phyloP scores from a whole-genome alignment of 805 yeast genomes.

The Ogataea neopini region DNA sequence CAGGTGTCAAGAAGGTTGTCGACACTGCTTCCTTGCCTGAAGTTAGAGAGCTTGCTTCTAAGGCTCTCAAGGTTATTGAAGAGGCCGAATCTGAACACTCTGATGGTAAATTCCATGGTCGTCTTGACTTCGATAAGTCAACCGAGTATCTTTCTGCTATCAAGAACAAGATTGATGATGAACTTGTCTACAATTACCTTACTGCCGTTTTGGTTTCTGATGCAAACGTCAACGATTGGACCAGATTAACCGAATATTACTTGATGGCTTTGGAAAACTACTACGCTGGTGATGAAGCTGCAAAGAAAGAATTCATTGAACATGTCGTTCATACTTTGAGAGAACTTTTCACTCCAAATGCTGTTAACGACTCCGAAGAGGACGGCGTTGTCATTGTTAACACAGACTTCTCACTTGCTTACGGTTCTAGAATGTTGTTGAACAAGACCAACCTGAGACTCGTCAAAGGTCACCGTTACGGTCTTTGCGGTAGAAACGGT shows the following conservation, averaged over 20 bases:
- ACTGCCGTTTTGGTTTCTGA: constrained; percentile 55
- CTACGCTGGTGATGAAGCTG: constrained; percentile 34
- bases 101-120: constrained; percentile 76
- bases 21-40: constrained; percentile 93
- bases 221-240: constrained; percentile 75
- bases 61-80: constrained; percentile 78
- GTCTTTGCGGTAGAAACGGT: constrained; percentile 97
- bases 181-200: constrained; percentile 48
- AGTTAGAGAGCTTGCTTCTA: constrained; percentile 88
- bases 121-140: constrained; percentile 60
- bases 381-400: constrained; percentile 92
- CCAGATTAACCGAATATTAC: constrained; percentile 57
- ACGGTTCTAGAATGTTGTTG: constrained; percentile 95
- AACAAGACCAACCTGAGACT: constrained; percentile 89
- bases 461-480: constrained; percentile 93
- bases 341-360: constrained; percentile 54
- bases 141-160: constrained; percentile 40
- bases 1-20: constrained; percentile 88
- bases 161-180: constrained; percentile 36
- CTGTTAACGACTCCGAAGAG: constrained; percentile 58
- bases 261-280: constrained; percentile 39
- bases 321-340: constrained; percentile 49
- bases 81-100: constrained; percentile 73
- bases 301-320: constrained; percentile 43
- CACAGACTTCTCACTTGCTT: constrained; percentile 92